Evolutionary conservation across 441 rosid species (phyloP), one percentile per base, ranked within the genome.

Genomic region (Syzygium malaccense): DNA sequence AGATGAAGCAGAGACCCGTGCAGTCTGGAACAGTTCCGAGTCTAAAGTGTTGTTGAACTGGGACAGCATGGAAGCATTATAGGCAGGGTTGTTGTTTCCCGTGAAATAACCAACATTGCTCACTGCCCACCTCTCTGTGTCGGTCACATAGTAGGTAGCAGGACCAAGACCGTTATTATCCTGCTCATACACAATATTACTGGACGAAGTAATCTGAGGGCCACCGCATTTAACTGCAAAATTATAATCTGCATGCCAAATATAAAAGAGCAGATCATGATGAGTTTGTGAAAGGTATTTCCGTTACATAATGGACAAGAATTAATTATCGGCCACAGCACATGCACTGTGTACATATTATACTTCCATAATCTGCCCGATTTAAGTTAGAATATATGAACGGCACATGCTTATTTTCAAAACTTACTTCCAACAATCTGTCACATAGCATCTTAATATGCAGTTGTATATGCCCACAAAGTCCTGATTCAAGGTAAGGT

Each of bases 1-100:
- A 37, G 99, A 95, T 17, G 97, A 94, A 87, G 98, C 93, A 88
- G 99, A 96, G 86, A 93, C 51, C 57, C 97, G 93, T 4, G 96
- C 95, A 45, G 97, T 93, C 91, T 94, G 96, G 88, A 92, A 94
- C 87, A 95, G 87, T 87, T 92, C 93, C 0, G 93, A 8, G 88
- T 94, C 94, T 48, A 88, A 86, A 57, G 94, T 88, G 55, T 85
- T 68, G 78, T 92, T 80, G 88, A 88, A 85, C 49, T 90, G 94
- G 75, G 94, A 90, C 19, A 87, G 49, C 51, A 91, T 88, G 55
- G 87, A 87, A 56, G 30, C 64, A 28, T 8, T 92, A 88, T 94
- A 94, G 62, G 55, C 78, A 32, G 95, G 91, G 68, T 88, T 91
- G 84, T 79, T 90, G 92, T 14, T 91, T 53, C 90, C 55, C 87